Percentiles rank a stretch among this genome's conserved stretches.
Conservation (phyloP, 371 early-diverging fungal species). For the Phascolomyces articulosus region DNA sequence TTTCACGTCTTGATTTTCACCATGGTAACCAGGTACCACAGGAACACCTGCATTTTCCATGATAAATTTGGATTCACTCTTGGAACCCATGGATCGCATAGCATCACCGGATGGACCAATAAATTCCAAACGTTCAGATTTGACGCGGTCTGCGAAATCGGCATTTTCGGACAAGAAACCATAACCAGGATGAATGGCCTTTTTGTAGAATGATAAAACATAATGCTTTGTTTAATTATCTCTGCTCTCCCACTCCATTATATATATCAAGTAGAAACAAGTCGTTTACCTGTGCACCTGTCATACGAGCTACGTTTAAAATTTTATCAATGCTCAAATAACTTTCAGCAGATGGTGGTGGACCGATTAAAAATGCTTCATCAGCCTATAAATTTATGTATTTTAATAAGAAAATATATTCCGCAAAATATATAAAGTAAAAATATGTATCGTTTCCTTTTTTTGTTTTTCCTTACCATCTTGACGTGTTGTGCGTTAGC, state of each 20-base stretch:
- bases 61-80: constrained; percentile 93
- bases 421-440: not conserved
- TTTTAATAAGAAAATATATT: not conserved
- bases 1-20: constrained; percentile 81
- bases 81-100: constrained; percentile 96
- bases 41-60: constrained; percentile 90
- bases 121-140: constrained; percentile 70
- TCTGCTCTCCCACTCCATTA: no score
- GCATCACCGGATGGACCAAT: constrained; percentile 93
- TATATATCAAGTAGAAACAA: no score
- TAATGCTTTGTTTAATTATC: not conserved
- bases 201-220: not conserved
- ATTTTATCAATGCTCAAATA: constrained; percentile 90
- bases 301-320: constrained; percentile 76
- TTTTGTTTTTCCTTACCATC: constrained; percentile 49
- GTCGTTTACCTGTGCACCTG: constrained; percentile 82
- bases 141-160: constrained; percentile 82
- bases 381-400: constrained; percentile 88
- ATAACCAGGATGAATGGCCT: constrained; percentile 96
- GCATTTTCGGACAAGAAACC: constrained; percentile 97
- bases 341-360: constrained; percentile 82
- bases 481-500: constrained; percentile 79
- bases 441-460: not conserved
- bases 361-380: constrained; percentile 92
- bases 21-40: constrained; percentile 95